Evolutionary conservation across 208 protist species (phyloP).

Genomic region (Crithidia fasciculata): DNA sequence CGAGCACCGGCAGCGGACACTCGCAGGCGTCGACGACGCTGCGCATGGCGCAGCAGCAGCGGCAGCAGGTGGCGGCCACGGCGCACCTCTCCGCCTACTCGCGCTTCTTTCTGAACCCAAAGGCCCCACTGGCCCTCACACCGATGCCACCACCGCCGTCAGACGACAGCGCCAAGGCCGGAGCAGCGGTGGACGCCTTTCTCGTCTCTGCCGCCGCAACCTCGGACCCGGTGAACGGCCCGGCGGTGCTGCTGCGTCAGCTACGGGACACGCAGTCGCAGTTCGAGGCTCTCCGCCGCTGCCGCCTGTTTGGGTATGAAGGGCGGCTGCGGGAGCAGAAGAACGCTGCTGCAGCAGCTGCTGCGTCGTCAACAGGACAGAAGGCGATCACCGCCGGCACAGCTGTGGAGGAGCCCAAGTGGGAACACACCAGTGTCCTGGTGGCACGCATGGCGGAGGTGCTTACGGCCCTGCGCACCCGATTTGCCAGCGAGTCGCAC

Average conservation of each 20-base stretch:
- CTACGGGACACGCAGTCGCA: slow-evolving; percentile 21
- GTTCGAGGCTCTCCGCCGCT: slow-evolving; percentile 19
- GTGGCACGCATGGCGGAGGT: slow-evolving; percentile 39
- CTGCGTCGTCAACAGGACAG: background rate
- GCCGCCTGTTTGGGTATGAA: slow-evolving; percentile 26
- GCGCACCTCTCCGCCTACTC: slow-evolving; percentile 24
- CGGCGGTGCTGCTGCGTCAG: slow-evolving; percentile 1
- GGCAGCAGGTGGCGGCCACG: slow-evolving; percentile 12
- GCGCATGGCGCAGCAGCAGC: slow-evolving; percentile 18
- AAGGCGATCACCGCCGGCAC: background rate
- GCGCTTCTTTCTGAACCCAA: slow-evolving; percentile 21
- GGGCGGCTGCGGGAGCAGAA: slow-evolving; percentile 5
- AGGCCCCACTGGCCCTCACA: background rate
- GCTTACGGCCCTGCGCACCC: slow-evolving; percentile 31
- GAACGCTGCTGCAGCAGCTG: background rate
- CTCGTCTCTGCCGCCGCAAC: slow-evolving; percentile 1
- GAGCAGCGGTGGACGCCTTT: background rate
- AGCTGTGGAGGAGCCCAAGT: slow-evolving; percentile 4
- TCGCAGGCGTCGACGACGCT: background rate
- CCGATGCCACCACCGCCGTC: background rate
- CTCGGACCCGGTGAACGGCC: slow-evolving; percentile 11
- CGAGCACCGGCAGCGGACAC: slow-evolving; percentile 13
- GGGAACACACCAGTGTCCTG: slow-evolving; percentile 26
- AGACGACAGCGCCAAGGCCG: background rate
- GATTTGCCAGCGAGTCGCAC: slow-evolving; percentile 24